phyloP scores from a whole-genome alignment of 2,329 filamentous ascomycete species.

The Thielaviopsis cerberus region DNA sequence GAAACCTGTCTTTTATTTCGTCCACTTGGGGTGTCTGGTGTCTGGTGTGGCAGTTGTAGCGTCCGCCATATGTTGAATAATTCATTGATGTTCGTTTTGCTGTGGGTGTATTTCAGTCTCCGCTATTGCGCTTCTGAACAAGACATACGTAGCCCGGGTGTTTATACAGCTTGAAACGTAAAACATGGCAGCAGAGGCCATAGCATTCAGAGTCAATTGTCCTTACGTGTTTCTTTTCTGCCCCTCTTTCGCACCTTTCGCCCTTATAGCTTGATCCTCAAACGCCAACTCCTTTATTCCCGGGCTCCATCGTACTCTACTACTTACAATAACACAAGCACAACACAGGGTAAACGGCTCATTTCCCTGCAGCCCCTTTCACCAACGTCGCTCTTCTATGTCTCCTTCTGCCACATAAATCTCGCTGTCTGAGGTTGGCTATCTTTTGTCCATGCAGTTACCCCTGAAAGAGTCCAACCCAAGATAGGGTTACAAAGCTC shows the following conservation, averaged over 20 bases:
- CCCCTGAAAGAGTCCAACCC: neutral
- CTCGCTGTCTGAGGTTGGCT: neutral
- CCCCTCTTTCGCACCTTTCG: neutral
- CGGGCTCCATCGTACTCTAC: neutral
- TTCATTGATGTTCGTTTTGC: neutral
- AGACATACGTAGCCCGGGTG: neutral
- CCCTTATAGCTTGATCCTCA: neutral
- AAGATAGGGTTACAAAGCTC: neutral
- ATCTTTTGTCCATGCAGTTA: neutral
- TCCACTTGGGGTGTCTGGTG: neutral
- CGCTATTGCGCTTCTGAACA: no score
- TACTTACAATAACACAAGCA: neutral
- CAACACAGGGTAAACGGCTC: neutral
- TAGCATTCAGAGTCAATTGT: neutral
- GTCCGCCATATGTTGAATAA: neutral
- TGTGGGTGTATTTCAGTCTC: neutral
- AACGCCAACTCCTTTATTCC: neutral
- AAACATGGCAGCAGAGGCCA: no score
- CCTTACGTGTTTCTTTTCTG: neutral
- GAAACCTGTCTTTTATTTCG: no score
- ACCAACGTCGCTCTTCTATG: neutral
- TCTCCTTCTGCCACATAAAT: neutral
- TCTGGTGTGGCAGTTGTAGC: neutral
- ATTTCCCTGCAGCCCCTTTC: neutral
- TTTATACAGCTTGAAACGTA: neutral